phyloP scores from a whole-genome alignment of 1,284 basidiomycete genomes.

The Caloboletus firmus region DNA sequence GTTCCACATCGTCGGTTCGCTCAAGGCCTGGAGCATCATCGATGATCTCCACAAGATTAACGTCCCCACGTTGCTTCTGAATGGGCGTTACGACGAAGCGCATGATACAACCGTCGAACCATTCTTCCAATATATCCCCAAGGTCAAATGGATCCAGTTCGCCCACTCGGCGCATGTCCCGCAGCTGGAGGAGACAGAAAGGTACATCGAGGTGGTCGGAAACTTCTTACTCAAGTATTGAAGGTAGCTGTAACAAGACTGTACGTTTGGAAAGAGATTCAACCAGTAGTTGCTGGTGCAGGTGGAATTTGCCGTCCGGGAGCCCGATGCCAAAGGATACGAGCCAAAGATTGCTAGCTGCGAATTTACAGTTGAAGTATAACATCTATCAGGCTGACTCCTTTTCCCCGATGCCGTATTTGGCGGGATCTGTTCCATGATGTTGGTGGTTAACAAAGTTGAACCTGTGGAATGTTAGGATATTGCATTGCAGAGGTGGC shows the following conservation, averaged over 20 bases:
- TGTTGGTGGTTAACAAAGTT: slow-evolving; percentile 89
- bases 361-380: slow-evolving; percentile 8
- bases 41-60: slow-evolving; percentile 45
- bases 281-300: neutral
- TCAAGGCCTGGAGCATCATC: slow-evolving; percentile 51
- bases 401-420: slow-evolving; percentile 57
- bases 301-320: neutral
- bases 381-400: slow-evolving; percentile 27
- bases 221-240: slow-evolving; percentile 33
- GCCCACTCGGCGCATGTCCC: slow-evolving; percentile 46
- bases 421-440: slow-evolving; percentile 83
- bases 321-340: neutral
- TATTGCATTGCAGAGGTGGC: neutral
- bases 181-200: slow-evolving; percentile 47
- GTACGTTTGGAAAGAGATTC: neutral
- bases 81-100: slow-evolving; percentile 51
- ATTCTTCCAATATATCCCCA: slow-evolving; percentile 45
- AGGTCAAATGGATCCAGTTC: slow-evolving; percentile 51
- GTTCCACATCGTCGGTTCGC: slow-evolving; percentile 47
- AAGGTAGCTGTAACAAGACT: neutral
- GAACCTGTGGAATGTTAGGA: slow-evolving; percentile 57
- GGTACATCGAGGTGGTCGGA: slow-evolving; percentile 42
- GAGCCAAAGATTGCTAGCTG: neutral
- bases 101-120: slow-evolving; percentile 45
- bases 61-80: slow-evolving; percentile 51